A percentile compares a stretch with the other conserved stretches of the same genome.
Conservation (phyloP, 169 alveolate genomes). For the Eimeria nieschulzi region DNA sequence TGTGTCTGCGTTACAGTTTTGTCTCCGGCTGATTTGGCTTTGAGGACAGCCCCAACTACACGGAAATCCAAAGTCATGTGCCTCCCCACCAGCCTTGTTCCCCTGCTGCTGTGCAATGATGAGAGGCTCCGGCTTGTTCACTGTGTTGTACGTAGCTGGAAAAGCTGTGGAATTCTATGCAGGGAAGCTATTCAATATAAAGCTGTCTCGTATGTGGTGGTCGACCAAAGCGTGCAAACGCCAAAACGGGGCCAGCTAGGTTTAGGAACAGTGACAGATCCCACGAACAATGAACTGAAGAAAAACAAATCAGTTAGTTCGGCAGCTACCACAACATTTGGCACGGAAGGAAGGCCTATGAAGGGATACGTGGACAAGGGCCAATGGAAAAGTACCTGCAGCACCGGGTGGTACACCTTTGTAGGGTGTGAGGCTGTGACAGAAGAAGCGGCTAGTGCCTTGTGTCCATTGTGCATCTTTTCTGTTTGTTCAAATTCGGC, state of each 20-base stretch:
- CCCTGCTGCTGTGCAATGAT: not conserved
- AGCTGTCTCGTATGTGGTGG: not conserved
- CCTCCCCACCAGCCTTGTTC: not conserved
- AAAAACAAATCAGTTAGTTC: not conserved
- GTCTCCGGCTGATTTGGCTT: conserved; percentile 5
- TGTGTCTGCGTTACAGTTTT: not conserved
- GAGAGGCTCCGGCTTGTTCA: not conserved
- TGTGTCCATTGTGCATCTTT: not conserved
- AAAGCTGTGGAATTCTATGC: not conserved
- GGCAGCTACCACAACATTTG: not conserved
- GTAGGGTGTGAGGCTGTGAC: conserved; percentile 20
- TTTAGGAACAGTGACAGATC: not conserved
- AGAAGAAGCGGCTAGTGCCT: not conserved
- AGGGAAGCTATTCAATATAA: not conserved
- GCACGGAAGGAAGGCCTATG: not conserved
- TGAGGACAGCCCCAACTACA: not conserved
- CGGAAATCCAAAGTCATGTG: not conserved
- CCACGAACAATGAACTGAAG: not conserved
- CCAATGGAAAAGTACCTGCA: not conserved
- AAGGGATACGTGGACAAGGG: not conserved
- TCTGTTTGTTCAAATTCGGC: not conserved
- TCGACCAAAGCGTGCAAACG: not conserved
- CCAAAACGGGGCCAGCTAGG: not conserved
- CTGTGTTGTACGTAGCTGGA: not conserved
- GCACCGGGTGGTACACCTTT: conserved; percentile 33